Base-by-base conservation (phyloP, 257 asterid genomes). In the Galeopsis tetrahit region DNA sequence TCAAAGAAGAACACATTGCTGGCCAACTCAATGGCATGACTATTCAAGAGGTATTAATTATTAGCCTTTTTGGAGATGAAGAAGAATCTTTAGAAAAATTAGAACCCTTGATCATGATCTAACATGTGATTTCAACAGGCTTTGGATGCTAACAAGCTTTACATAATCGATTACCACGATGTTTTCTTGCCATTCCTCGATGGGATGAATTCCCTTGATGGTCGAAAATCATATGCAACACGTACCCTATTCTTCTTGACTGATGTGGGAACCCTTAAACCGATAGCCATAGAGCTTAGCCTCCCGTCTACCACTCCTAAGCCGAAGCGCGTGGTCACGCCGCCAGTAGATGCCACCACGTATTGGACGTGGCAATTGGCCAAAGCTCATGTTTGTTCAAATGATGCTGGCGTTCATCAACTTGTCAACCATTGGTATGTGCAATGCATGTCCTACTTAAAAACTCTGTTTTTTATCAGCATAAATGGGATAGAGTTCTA, bases 391-490 rank as follows among this genome's bases (percentile, higher is more conserved):
- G 98, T 92, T 67, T 92, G 96, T 62, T 82, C 99, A 38, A 95
- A 95, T 11, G 99, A 95, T 69, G 99, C 99, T n/a, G 99, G 98
- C 4, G 97, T 92, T 14, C 99, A 95, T 72, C 99, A 95, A 78
- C 94, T 90, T 3, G 97, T 95, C 69, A 86, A 95, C 85, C 99
- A 95, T 78, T 95, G 98, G 99, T 95, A 86, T 4, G 89, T 48
- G n/a, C 11, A 33, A 10, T 3, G 21, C 14, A 21, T 15, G 2
- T 21, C 42, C 5, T 6, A 33, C 5, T 2, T 9, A 13, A 13
- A n/a, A 13, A 43, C 17, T 31, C 38, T 44, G 43, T 49, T 38
- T 44, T 44, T 31, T 36, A 1, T 9, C 17, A 6, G 46, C 28
- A 2, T 51, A 43, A 42, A 9, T 7, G 1, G 68, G 28, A 42